Percentiles rank a stretch among this genome's conserved stretches.
Conservation (phyloP, 805 yeast genomes). For the Candida quercuum region DNA sequence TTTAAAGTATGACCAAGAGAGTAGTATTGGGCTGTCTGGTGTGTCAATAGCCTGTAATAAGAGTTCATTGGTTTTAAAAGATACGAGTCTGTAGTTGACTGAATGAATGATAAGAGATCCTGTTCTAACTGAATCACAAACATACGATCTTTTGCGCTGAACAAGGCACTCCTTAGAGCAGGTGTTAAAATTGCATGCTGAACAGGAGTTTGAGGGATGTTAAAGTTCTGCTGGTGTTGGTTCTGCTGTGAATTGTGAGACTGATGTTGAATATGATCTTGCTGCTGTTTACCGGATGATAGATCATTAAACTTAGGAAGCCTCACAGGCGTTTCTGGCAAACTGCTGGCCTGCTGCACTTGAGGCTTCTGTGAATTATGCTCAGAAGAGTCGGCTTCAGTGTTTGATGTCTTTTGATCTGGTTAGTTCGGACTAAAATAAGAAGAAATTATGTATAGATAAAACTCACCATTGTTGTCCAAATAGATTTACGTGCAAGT, state of each 20-base stretch:
- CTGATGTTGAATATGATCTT: no score
- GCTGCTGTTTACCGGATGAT: neutral
- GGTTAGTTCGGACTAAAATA: no score
- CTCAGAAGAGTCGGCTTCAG: no score
- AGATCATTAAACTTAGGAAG: neutral
- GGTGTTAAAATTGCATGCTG: conserved; percentile 10
- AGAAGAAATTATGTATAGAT: no score
- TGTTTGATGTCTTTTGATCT: no score
- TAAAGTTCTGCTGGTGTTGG: neutral
- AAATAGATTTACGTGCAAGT: no score
- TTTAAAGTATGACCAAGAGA: conserved; percentile 51
- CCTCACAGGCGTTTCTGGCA: no score
- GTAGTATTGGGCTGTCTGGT: conserved; percentile 66
- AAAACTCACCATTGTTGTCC: no score
- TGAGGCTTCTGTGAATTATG: no score
- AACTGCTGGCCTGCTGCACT: no score
- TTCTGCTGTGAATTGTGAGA: neutral
- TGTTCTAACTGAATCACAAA: conserved; percentile 47
- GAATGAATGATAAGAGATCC: conserved; percentile 40
- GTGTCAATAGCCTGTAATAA: conserved; percentile 60
- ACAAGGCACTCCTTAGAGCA: conserved; percentile 35
- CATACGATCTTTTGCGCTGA: conserved; percentile 40
- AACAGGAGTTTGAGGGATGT: neutral
- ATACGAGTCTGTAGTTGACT: conserved; percentile 33
- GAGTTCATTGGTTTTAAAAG: conserved; percentile 51